Evolutionary conservation across 1,139 yeast genomes (phyloP).

Genomic region (Sugiyamaella castrensis): DNA sequence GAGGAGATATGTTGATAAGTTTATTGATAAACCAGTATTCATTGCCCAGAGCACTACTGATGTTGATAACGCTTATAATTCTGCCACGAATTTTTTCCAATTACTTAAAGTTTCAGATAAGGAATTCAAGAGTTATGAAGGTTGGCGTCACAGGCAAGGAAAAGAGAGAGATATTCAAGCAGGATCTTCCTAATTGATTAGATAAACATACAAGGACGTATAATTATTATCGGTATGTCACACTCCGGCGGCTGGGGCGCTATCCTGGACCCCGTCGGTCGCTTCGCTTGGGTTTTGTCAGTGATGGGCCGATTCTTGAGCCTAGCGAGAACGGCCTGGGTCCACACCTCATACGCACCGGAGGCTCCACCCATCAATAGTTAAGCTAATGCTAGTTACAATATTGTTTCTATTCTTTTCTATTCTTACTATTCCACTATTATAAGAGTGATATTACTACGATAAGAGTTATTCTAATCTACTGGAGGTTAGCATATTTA

Average conservation of each 20-base stretch:
- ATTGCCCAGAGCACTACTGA: constrained; percentile 56
- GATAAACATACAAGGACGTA: constrained; percentile 26
- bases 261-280: background rate
- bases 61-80: constrained; percentile 54
- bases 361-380: too few species aligned
- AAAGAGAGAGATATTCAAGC: constrained; percentile 38
- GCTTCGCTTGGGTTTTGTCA: too few species aligned
- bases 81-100: constrained; percentile 48
- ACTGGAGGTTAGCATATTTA: too few species aligned
- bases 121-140: constrained; percentile 38
- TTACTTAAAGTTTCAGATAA: constrained; percentile 39
- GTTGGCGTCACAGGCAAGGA: constrained; percentile 40
- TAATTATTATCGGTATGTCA: too few species aligned
- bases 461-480: too few species aligned
- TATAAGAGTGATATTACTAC: too few species aligned
- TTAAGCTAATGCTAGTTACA: too few species aligned
- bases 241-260: background rate
- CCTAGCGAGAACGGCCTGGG: too few species aligned
- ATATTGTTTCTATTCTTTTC: too few species aligned
- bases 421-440: too few species aligned
- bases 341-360: too few species aligned
- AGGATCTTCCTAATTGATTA: constrained; percentile 45
- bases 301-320: too few species aligned
- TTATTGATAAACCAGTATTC: constrained; percentile 47
- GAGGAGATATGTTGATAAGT: constrained; percentile 55